Evolutionary conservation across 805 yeast species (phyloP), one percentile per base, ranked within the genome.

Genomic region (Isabelozyma heimii): DNA sequence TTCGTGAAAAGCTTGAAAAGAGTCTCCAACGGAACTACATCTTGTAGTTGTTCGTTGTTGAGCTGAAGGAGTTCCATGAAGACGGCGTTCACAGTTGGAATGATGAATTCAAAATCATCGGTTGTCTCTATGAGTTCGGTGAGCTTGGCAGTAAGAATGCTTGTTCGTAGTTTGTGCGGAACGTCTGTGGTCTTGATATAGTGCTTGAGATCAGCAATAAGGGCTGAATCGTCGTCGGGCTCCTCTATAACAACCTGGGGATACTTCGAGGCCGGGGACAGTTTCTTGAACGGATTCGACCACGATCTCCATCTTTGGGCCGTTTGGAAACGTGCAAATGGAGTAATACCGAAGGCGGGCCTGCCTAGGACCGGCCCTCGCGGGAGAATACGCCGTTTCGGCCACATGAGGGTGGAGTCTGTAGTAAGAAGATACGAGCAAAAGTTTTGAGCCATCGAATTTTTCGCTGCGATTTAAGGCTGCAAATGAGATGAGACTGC

Each of bases 181-280:
- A 65, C 52, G 24, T 66, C 72, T 7, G 60, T 54, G 7, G 67
- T 57, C 41, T 64, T 61, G 26, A 63, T 52, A 40, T 59, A 64
- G 49, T 64, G 68, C 49, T 58, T 61, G 46, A 67, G 45, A 26
- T 56, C 60, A 7, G 47, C 51, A 6, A 53, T 15, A 12, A 15
- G 16, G 4, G n/a, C 15, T 13, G 40, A 37, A 12, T 15, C 14
- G 2, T 13, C 42, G 16, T 40, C 35, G 1, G 35, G 35, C n/a
- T 30, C 35, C 35, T 30, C 35, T 10, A 30, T 30, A 30, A 30
- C 35, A 3, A 30, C 3, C 35, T 30, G 35, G 5, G 35, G 35
- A 8, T 30, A 13, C 4, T 13, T 30, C n/a, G 35, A 9, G 35
- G 10, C n/a, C 35, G 35, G n/a, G 35, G 10, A 4, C 35, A 10